Percentiles rank a stretch among this genome's conserved stretches.
These are phyloP conservation scores for Dothideomycetidae sp. DNA, from an alignment of 2,329 filamentous ascomycete species.

Conservation along the genomic window DNA sequence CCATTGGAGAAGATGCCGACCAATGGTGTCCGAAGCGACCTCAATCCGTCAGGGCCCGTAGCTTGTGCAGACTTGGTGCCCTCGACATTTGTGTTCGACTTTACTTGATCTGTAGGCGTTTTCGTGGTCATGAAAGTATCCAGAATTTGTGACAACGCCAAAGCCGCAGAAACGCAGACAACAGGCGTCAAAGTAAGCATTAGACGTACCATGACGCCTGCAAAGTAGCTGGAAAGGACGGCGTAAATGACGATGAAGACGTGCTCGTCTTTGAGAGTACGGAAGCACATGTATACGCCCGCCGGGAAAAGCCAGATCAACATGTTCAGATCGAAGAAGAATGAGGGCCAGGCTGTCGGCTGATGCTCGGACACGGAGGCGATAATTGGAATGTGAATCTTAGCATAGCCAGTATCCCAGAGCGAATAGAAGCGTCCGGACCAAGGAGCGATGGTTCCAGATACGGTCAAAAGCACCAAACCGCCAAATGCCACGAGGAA, in stretches of 20 bases:
- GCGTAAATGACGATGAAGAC: slow-evolving; percentile 96
- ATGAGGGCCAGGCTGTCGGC: slow-evolving; percentile 95
- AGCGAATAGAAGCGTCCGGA: slow-evolving; percentile 97
- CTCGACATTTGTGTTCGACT: slow-evolving; percentile 30
- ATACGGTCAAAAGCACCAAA: slow-evolving; percentile 70
- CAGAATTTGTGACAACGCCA: slow-evolving; percentile 74
- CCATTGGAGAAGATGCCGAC: slow-evolving; percentile 71
- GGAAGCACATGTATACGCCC: slow-evolving; percentile 96
- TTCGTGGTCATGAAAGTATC: slow-evolving; percentile 66
- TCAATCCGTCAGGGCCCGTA: slow-evolving; percentile 42
- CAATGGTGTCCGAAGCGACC: slow-evolving; percentile 55
- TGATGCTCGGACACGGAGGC: slow-evolving; percentile 99
- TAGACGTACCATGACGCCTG: slow-evolving; percentile 96
- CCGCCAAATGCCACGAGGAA: slow-evolving; percentile 59
- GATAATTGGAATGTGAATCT: slow-evolving; percentile 98
- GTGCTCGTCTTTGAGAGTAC: slow-evolving; percentile 83
- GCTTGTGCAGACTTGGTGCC: slow-evolving; percentile 42
- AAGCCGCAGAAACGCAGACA: slow-evolving; percentile 84
- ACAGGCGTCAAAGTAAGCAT: slow-evolving; percentile 96
- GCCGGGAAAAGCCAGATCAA: slow-evolving; percentile 98
- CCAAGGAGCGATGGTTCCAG: slow-evolving; percentile 92
- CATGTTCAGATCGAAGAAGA: slow-evolving; percentile 98
- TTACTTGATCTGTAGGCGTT: slow-evolving; percentile 40
- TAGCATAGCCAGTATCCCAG: slow-evolving; percentile 97
- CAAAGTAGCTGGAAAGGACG: slow-evolving; percentile 94